These are phyloP conservation scores for Dispira simplex DNA, from an alignment of 192 early-diverging fungal species.

Conservation along the genomic window DNA sequence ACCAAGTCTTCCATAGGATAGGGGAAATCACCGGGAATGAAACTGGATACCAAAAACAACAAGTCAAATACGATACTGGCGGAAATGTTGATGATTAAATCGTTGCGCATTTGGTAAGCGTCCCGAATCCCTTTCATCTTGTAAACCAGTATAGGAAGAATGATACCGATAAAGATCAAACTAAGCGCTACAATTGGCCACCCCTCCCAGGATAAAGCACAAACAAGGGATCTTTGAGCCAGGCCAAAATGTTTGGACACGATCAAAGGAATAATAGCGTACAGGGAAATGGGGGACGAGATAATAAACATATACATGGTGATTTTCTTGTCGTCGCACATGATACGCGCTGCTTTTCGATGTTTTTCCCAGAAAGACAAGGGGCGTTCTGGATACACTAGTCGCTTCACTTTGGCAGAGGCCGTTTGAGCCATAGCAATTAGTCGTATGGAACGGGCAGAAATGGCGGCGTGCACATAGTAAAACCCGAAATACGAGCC, in stretches of 20 bases:
- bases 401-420: neutral
- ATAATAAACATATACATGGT: neutral
- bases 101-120: conserved; percentile 9
- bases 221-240: neutral
- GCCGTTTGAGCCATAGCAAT: conserved; percentile 8
- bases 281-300: neutral
- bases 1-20: neutral
- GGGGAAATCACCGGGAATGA: neutral
- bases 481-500: conserved; percentile 11
- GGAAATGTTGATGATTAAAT: neutral
- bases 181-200: neutral
- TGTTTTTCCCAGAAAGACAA: conserved; percentile 1
- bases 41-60: neutral
- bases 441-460: neutral
- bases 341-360: neutral
- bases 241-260: neutral
- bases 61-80: neutral
- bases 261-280: neutral
- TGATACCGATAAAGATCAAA: neutral
- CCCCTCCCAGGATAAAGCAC: neutral
- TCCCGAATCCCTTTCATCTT: conserved; percentile 3
- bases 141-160: neutral
- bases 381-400: neutral
- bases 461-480: conserved; percentile 3
- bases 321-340: neutral